Percentiles rank a stretch among this genome's conserved stretches.
Evolutionary conservation across 2,329 filamentous ascomycete species (phyloP).

Genomic region (Alternaria gansuensis): DNA sequence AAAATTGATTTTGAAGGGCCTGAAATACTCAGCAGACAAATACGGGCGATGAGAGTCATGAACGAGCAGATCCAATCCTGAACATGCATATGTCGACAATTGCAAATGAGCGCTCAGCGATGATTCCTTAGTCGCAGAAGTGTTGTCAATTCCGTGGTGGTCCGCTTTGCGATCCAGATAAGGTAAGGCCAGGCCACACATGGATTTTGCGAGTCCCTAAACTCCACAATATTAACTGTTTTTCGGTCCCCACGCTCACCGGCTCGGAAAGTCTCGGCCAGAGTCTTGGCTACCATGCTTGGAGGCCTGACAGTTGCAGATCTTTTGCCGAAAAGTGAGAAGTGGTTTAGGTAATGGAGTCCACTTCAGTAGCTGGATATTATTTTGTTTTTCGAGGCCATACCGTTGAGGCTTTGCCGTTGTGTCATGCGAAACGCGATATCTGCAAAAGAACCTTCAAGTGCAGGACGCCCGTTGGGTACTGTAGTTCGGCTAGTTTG

Average conservation of each 20-base stretch:
- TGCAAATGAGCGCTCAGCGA: neutral
- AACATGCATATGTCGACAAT: neutral
- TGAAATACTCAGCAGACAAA: neutral
- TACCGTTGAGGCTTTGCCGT: neutral
- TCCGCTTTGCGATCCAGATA: neutral
- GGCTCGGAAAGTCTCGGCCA: conserved; percentile 5
- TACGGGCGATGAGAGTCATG: neutral
- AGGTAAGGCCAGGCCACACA: neutral
- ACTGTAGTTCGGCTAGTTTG: neutral
- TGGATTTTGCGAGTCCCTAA: neutral
- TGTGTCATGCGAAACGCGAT: neutral
- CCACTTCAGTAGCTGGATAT: neutral
- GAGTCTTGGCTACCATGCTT: conserved; percentile 3
- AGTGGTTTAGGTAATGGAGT: neutral
- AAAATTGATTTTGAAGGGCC: neutral
- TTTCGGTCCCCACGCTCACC: neutral
- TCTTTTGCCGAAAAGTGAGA: neutral
- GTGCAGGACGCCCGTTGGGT: neutral
- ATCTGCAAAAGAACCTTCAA: neutral
- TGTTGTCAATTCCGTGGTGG: neutral
- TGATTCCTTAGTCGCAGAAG: neutral
- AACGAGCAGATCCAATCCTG: neutral
- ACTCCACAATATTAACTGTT: conserved; percentile 1
- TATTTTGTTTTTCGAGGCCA: neutral
- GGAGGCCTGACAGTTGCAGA: neutral